Conservation (phyloP, 306 rosid genomes). For the Quercus mongolica region DNA sequence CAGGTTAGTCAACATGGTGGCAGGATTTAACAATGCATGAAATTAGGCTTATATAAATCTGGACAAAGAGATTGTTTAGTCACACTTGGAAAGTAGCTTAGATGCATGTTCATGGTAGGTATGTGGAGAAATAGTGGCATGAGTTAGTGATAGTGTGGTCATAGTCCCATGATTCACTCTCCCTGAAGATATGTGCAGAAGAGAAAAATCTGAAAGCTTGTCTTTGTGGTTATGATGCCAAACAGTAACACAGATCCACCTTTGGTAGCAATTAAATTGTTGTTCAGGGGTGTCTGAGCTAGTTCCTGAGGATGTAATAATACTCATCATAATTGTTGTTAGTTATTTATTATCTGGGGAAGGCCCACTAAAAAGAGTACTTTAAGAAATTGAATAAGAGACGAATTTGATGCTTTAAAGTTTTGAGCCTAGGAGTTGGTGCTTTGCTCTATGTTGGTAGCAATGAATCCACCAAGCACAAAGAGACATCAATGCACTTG, state of each 20-base stretch:
- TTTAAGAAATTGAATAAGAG: background rate
- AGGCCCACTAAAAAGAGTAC: background rate
- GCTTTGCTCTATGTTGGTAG: background rate
- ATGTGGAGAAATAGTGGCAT: background rate
- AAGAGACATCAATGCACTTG: background rate
- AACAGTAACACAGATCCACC: background rate
- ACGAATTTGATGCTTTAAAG: background rate
- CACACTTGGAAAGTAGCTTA: too few relatives aligned
- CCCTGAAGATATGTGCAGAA: too few relatives aligned
- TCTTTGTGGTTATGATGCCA: too few relatives aligned
- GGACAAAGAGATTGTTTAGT: too few relatives aligned
- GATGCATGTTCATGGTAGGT: background rate
- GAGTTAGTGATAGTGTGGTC: background rate
- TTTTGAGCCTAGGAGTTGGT: background rate
- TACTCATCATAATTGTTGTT: background rate
- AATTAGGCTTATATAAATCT: too few relatives aligned
- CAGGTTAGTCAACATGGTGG: too few relatives aligned
- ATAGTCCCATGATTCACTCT: background rate
- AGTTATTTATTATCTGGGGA: background rate
- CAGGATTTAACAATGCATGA: too few relatives aligned
- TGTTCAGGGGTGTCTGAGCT: background rate
- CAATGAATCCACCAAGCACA: background rate
- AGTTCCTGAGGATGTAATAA: background rate
- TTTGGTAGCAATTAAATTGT: background rate
- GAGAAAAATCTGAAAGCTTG: too few relatives aligned